phyloP scores from a whole-genome alignment of 306 rosid genomes.

The Vigna unguiculata region DNA sequence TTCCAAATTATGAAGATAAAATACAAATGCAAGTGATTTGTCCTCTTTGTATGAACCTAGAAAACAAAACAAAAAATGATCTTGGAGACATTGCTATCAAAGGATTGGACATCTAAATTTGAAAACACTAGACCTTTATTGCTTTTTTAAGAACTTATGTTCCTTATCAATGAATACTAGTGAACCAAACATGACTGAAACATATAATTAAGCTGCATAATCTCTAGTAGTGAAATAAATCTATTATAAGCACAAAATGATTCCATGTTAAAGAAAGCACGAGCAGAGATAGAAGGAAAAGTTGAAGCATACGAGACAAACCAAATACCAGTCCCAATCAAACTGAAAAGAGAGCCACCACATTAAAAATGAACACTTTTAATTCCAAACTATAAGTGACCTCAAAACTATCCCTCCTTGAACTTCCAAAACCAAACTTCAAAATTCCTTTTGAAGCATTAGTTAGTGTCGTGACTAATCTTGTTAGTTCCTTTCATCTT shows the following conservation, averaged over 20 bases:
- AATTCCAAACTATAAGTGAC: slow-evolving; percentile 3
- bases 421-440: slow-evolving; percentile 16
- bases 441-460: background rate
- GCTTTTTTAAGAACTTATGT: background rate
- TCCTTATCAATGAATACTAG: too few species aligned
- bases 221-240: background rate
- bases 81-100: background rate
- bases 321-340: slow-evolving; percentile 1
- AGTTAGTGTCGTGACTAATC: background rate
- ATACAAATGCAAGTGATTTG: too few species aligned
- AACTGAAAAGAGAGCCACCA: background rate
- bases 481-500: slow-evolving; percentile 13
- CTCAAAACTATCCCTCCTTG: slow-evolving; percentile 3
- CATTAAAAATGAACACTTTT: background rate
- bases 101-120: background rate
- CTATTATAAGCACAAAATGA: slow-evolving; percentile 3
- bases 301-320: background rate
- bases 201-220: background rate
- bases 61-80: too few species aligned
- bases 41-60: too few species aligned
- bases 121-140: background rate
- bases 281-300: background rate
- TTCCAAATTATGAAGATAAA: background rate
- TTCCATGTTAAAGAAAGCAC: background rate
- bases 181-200: background rate